Evolutionary conservation across 2,329 filamentous ascomycete genomes (phyloP).

Genomic region (Apiospora sp.): DNA sequence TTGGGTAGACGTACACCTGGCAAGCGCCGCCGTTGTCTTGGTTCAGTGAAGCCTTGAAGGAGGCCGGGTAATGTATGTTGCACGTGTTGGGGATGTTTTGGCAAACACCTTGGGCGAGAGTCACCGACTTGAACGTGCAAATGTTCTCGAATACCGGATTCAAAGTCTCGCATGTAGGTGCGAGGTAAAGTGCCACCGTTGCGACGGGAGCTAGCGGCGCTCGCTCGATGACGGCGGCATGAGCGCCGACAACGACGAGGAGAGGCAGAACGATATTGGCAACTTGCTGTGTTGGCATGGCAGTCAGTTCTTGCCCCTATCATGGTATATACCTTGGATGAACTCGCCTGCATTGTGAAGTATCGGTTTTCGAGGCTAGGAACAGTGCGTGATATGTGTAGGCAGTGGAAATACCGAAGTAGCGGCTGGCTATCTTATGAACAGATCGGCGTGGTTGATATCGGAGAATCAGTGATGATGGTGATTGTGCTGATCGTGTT

Average conservation of each 20-base stretch:
- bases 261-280: neutral
- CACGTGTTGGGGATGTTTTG: constrained; percentile 2
- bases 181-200: constrained; percentile 1
- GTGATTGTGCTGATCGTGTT: neutral
- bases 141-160: neutral
- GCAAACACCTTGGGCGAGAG: neutral
- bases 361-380: neutral
- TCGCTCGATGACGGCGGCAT: constrained; percentile 1
- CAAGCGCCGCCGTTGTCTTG: neutral
- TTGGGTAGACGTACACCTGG: constrained; percentile 1
- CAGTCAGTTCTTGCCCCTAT: neutral
- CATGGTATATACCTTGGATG: neutral
- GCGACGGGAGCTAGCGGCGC: neutral
- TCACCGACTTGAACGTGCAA: neutral
- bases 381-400: neutral
- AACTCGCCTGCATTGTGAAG: constrained; percentile 9
- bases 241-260: neutral
- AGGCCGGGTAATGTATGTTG: constrained; percentile 15
- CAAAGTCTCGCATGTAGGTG: constrained; percentile 7
- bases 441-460: neutral
- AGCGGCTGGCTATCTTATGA: neutral
- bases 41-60: neutral
- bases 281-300: neutral
- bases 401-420: neutral
- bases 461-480: neutral